Conservation (phyloP, 1,284 basidiomycete genomes). For the Abortiporus biennis region DNA sequence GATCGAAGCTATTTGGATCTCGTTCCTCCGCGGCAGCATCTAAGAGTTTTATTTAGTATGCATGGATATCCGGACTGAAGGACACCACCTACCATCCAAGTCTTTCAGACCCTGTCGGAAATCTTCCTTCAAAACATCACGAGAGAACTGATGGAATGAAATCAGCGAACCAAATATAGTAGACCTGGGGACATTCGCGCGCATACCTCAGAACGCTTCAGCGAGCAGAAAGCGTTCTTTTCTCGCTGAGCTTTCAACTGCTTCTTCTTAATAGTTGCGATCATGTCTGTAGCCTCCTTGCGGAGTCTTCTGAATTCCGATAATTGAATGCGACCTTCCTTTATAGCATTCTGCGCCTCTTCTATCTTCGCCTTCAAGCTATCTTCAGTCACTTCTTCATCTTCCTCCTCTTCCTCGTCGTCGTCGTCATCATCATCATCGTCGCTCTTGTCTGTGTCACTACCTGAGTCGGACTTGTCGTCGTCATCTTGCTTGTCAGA, state of each 20-base stretch:
- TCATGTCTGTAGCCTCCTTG: conserved; percentile 40
- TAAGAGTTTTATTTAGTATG: conserved; percentile 14
- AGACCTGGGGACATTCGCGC: background rate
- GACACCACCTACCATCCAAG: conserved; percentile 38
- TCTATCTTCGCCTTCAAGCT: conserved; percentile 38
- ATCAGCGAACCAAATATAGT: conserved; percentile 2
- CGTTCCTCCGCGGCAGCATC: conserved; percentile 50
- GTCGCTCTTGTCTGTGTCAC: conserved; percentile 18
- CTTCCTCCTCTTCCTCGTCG: conserved; percentile 21
- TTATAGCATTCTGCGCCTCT: conserved; percentile 34
- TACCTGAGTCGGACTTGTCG: conserved; percentile 19
- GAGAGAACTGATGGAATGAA: conserved; percentile 37
- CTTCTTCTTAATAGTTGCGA: conserved; percentile 41
- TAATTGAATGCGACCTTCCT: conserved; percentile 31
- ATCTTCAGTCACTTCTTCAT: conserved; percentile 40
- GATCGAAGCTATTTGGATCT: conserved; percentile 52
- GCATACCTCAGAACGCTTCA: conserved; percentile 49
- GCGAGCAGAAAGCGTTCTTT: conserved; percentile 57
- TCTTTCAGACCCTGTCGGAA: conserved; percentile 54
- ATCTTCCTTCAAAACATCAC: conserved; percentile 51
- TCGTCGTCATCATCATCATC: conserved; percentile 20
- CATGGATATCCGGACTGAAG: background rate
- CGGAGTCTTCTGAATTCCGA: conserved; percentile 33
- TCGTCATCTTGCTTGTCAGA: conserved; percentile 3
- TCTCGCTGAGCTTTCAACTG: conserved; percentile 41